Percentiles rank a stretch among this genome's conserved stretches.
These are phyloP conservation scores for Parachaetomium inaequale DNA, from an alignment of 495 filamentous ascomycete species.

Conservation along the genomic window DNA sequence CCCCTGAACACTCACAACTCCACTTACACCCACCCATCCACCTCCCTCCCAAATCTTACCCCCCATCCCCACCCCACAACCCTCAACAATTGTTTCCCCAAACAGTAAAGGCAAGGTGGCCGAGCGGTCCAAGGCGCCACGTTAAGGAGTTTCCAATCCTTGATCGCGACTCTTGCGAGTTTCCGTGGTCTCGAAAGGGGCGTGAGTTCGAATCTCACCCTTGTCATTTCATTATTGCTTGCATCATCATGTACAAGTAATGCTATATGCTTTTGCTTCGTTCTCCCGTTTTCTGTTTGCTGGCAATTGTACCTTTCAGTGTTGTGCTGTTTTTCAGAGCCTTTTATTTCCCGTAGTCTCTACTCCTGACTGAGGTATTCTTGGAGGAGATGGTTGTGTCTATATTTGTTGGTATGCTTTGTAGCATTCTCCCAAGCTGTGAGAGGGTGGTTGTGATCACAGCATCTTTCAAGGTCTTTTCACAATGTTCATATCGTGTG, in stretches of 20 bases:
- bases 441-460: no score
- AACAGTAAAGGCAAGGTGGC: constrained; percentile 42
- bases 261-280: background rate
- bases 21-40: background rate
- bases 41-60: background rate
- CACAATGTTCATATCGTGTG: no score
- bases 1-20: constrained; percentile 9
- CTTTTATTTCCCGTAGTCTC: no score
- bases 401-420: no score
- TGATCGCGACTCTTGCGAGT: constrained; percentile 12
- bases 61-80: constrained; percentile 9
- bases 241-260: background rate
- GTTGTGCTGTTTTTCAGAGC: background rate
- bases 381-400: no score
- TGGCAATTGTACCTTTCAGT: background rate
- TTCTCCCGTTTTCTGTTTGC: background rate
- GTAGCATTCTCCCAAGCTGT: no score
- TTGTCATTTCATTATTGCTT: constrained; percentile 15
- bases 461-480: no score
- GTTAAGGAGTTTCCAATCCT: constrained; percentile 37
- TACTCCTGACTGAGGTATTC: no score
- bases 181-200: constrained; percentile 24
- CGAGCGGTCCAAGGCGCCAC: constrained; percentile 53
- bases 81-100: background rate
- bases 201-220: constrained; percentile 29